These are phyloP conservation scores for Agrocybe praecox DNA, from an alignment of 768 basidiomycete species.

Conservation along the genomic window DNA sequence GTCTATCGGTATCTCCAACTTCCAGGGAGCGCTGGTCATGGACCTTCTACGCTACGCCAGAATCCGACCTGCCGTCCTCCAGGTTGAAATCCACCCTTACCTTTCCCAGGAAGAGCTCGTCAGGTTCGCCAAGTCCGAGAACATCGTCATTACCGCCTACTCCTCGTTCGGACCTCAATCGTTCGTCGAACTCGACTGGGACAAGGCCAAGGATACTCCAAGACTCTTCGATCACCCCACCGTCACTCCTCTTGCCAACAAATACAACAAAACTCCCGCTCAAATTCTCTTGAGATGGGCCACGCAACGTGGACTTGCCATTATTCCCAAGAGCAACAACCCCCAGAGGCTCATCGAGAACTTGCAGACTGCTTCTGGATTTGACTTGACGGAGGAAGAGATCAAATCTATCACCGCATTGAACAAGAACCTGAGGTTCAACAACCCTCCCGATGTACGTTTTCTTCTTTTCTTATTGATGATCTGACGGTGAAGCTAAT, in stretches of 20 bases:
- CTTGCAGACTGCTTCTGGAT: constrained; percentile 32
- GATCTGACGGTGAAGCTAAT: neutral
- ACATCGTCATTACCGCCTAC: constrained; percentile 70
- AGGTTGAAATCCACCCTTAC: constrained; percentile 75
- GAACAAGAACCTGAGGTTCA: constrained; percentile 43
- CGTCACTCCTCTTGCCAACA: constrained; percentile 46
- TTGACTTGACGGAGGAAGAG: constrained; percentile 59
- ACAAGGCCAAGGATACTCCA: constrained; percentile 51
- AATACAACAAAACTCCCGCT: constrained; percentile 58
- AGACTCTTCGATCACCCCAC: constrained; percentile 55
- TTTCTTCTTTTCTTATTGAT: neutral
- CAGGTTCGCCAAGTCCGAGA: constrained; percentile 53
- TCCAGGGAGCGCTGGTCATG: constrained; percentile 67
- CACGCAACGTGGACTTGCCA: constrained; percentile 70
- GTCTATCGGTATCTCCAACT: constrained; percentile 84
- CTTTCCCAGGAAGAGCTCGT: constrained; percentile 62
- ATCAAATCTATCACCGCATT: constrained; percentile 57
- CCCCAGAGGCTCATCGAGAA: constrained; percentile 53
- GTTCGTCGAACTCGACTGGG: constrained; percentile 68
- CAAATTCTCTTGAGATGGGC: constrained; percentile 83
- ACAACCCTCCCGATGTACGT: constrained; percentile 30
- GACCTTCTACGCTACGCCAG: constrained; percentile 83
- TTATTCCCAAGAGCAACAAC: constrained; percentile 74
- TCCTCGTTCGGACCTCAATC: constrained; percentile 46
- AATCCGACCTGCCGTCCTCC: constrained; percentile 68